A percentile compares a stretch with the other conserved stretches of the same genome.
Evolutionary conservation across 179 eudicot species (phyloP).

Genomic region (Carnegiea gigantea): DNA sequence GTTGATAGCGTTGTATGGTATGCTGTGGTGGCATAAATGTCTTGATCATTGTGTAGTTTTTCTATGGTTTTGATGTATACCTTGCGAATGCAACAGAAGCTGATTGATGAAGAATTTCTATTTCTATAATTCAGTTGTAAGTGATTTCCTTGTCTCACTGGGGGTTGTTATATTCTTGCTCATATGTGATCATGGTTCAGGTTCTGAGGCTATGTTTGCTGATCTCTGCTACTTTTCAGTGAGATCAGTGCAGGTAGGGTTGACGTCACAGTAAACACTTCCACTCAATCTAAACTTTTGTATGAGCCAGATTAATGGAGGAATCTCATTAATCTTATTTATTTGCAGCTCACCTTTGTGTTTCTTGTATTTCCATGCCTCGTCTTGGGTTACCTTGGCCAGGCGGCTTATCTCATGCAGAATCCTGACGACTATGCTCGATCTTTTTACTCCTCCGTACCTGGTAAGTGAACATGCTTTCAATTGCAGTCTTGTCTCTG

Average conservation of each 20-base stretch:
- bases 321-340: constrained; percentile 12
- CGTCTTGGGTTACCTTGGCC: constrained; percentile 93
- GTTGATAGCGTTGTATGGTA: background rate
- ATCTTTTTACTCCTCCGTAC: constrained; percentile 81
- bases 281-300: background rate
- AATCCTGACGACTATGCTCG: constrained; percentile 65
- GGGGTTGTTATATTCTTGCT: constrained; percentile 16
- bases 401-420: constrained; percentile 95
- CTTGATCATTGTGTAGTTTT: background rate
- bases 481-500: background rate
- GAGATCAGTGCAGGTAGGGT: constrained; percentile 90
- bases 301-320: background rate
- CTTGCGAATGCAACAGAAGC: background rate
- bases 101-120: background rate
- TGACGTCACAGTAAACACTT: background rate
- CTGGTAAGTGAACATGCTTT: constrained; percentile 49
- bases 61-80: background rate
- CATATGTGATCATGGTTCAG: constrained; percentile 43
- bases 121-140: background rate
- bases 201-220: constrained; percentile 99
- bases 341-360: constrained; percentile 85
- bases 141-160: constrained; percentile 9
- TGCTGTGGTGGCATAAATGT: background rate
- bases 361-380: constrained; percentile 97
- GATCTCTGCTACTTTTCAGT: constrained; percentile 97